phyloP scores from a whole-genome alignment of 192 early-diverging fungal species.

The Jimgerdemannia flammicorona region DNA sequence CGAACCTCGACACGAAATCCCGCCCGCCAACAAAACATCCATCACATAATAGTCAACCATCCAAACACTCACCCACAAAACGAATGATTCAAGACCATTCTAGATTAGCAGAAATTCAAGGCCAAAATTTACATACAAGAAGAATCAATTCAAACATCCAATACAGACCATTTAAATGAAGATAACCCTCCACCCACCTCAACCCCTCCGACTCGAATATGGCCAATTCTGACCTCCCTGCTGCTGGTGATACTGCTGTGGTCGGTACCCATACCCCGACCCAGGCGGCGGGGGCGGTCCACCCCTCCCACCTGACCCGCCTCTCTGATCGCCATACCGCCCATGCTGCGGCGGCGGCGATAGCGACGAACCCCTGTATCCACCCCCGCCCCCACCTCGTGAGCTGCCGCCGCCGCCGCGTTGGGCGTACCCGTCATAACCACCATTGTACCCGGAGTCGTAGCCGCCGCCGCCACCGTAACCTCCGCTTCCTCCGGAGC shows the following conservation, averaged over 20 bases:
- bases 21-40: too few species aligned
- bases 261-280: slow-evolving; percentile 3
- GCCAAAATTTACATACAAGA: too few species aligned
- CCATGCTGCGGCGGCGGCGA: slow-evolving; percentile 23
- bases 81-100: too few species aligned
- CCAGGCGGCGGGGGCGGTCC: background rate
- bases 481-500: slow-evolving; percentile 2
- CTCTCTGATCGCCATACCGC: slow-evolving; percentile 5
- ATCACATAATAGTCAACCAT: too few species aligned
- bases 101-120: too few species aligned
- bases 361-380: slow-evolving; percentile 20
- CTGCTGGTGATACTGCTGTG: slow-evolving; percentile 8
- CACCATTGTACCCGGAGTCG: slow-evolving; percentile 30
- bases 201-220: background rate
- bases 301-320: background rate
- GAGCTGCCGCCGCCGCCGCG: slow-evolving; percentile 24
- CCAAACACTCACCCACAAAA: too few species aligned
- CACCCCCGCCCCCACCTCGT: slow-evolving; percentile 19
- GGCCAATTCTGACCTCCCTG: background rate
- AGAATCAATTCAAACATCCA: too few species aligned
- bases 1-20: too few species aligned
- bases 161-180: too few species aligned
- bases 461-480: slow-evolving; percentile 13
- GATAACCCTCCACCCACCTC: background rate
- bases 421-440: slow-evolving; percentile 21